Percentiles rank a stretch among this genome's conserved stretches.
These are phyloP conservation scores for Schizothecium vesticola DNA, from an alignment of 495 filamentous ascomycete genomes.

Conservation along the genomic window DNA sequence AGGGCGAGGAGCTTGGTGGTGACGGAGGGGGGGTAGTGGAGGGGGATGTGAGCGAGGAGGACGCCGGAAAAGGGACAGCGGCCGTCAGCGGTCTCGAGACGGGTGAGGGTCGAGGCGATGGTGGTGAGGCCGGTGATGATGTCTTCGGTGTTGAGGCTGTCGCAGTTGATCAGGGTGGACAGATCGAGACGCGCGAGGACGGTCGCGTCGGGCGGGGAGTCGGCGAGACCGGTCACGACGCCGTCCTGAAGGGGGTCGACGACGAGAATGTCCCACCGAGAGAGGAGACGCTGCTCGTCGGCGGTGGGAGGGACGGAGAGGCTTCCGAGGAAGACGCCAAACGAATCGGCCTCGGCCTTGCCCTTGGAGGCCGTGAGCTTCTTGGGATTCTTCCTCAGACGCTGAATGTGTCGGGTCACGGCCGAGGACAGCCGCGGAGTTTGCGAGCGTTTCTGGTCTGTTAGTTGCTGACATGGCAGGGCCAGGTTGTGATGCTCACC, in stretches of 20 bases:
- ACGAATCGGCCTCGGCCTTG: constrained; percentile 27
- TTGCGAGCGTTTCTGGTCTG: background rate
- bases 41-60: constrained; percentile 21
- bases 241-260: constrained; percentile 37
- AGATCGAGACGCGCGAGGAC: background rate
- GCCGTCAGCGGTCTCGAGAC: background rate
- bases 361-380: background rate
- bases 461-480: background rate
- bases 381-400: background rate
- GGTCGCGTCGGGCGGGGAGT: background rate
- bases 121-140: background rate
- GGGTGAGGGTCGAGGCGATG: background rate
- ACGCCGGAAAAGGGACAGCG: background rate
- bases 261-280: constrained; percentile 41
- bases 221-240: constrained; percentile 33
- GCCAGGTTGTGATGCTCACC: background rate
- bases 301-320: constrained; percentile 32
- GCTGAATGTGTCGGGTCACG: background rate
- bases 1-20: constrained; percentile 25
- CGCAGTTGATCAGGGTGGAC: background rate
- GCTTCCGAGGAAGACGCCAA: constrained; percentile 43
- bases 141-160: background rate
- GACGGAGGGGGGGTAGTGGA: constrained; percentile 15
- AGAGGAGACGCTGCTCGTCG: constrained; percentile 32
- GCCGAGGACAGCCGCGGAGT: background rate